phyloP scores from a whole-genome alignment of 352 stramenopile species.

The Phytophthora agathidicida region DNA sequence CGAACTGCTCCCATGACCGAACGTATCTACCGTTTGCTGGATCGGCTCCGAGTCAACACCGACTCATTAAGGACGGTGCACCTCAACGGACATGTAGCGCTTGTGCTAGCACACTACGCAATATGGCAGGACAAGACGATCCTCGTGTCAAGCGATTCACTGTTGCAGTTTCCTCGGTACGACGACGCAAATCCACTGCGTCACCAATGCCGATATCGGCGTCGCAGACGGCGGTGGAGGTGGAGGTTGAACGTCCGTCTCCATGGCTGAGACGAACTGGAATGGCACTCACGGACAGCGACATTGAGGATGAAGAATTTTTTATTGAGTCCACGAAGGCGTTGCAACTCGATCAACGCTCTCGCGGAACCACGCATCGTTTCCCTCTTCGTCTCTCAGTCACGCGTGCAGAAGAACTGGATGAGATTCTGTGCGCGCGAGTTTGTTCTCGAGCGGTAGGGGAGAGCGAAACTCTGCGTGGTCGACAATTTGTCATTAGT shows the following conservation, averaged over 20 bases:
- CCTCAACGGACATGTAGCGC: constrained; percentile 75
- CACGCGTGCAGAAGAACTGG: constrained; percentile 52
- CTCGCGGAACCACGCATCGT: constrained; percentile 26
- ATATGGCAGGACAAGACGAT: constrained; percentile 68
- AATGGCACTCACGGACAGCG: constrained; percentile 24
- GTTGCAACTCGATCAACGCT: constrained; percentile 26
- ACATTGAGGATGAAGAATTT: constrained; percentile 37
- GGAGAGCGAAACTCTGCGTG: constrained; percentile 1
- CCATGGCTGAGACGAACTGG: constrained; percentile 35
- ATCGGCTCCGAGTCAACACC: constrained; percentile 54
- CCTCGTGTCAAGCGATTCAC: constrained; percentile 62
- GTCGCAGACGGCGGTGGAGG: constrained; percentile 18
- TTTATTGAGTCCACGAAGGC: constrained; percentile 32
- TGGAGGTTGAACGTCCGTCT: constrained; percentile 41
- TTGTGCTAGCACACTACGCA: constrained; percentile 64
- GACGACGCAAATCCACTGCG: constrained; percentile 12
- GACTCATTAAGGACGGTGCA: constrained; percentile 70
- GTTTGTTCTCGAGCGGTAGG: constrained; percentile 32
- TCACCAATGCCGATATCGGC: constrained; percentile 12
- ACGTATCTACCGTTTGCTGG: constrained; percentile 70
- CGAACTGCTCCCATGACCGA: constrained; percentile 67
- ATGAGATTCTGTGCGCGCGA: constrained; percentile 57
- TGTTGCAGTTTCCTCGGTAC: constrained; percentile 27
- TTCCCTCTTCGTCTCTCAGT: constrained; percentile 35
- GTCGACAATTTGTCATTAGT: constrained; percentile 59